A percentile compares a stretch with the other conserved stretches of the same genome.
Conservation (phyloP, 108 stramenopile species). For the Thalassiosira profunda region DNA sequence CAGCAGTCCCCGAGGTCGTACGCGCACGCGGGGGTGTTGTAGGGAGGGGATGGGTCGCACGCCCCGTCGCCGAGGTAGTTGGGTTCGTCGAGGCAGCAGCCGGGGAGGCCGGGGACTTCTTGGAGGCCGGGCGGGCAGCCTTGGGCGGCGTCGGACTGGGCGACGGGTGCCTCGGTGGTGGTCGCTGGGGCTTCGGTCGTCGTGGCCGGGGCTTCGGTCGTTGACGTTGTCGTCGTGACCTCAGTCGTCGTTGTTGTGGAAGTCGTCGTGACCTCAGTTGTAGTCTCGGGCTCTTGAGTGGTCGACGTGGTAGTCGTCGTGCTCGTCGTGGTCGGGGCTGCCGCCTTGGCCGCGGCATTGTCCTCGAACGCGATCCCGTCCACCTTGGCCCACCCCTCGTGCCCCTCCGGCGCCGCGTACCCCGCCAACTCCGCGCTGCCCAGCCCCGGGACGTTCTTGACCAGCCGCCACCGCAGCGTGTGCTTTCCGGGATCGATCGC, state of each 20-base stretch:
- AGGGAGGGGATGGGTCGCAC: slow-evolving; percentile 70
- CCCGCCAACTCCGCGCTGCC: slow-evolving; percentile 5
- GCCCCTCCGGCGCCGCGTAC: slow-evolving; percentile 21
- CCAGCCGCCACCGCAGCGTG: slow-evolving; percentile 23
- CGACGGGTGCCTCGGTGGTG: background rate
- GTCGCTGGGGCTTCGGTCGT: background rate
- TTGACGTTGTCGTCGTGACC: slow-evolving; percentile 1
- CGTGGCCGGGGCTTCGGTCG: slow-evolving; percentile 3
- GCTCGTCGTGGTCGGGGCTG: background rate
- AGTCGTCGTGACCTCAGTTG: slow-evolving; percentile 3
- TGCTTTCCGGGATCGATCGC: slow-evolving; percentile 29
- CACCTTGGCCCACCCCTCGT: slow-evolving; percentile 40
- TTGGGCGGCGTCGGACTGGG: background rate
- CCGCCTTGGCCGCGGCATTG: background rate
- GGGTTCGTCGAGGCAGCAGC: slow-evolving; percentile 33
- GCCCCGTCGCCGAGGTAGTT: slow-evolving; percentile 42
- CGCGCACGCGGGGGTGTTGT: slow-evolving; percentile 49
- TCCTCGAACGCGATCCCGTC: slow-evolving; percentile 37
- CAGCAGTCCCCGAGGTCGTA: slow-evolving; percentile 78
- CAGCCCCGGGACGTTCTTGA: slow-evolving; percentile 44
- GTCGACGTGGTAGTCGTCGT: slow-evolving; percentile 6
- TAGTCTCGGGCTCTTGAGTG: slow-evolving; percentile 2
- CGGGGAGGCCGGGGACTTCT: slow-evolving; percentile 28
- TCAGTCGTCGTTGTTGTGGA: slow-evolving; percentile 1
- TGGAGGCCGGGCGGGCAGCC: slow-evolving; percentile 19